These are phyloP conservation scores for Theobroma cacao DNA, from an alignment of 345 rosid genomes.

Conservation along the genomic window DNA sequence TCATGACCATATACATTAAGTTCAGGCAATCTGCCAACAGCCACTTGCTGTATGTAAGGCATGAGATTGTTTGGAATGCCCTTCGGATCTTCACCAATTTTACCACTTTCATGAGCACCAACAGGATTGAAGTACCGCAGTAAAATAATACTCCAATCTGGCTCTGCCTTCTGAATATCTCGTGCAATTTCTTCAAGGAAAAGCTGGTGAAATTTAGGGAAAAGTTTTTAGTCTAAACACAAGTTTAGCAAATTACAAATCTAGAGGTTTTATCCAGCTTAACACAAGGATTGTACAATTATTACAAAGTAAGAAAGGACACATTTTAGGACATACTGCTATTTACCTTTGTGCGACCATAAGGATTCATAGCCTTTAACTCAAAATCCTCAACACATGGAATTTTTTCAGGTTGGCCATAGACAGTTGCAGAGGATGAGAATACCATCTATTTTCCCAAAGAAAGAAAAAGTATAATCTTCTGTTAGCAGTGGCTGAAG, in stretches of 20 bases:
- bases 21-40: slow-evolving; percentile 88
- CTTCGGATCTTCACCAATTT: slow-evolving; percentile 93
- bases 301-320: neutral
- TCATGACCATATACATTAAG: slow-evolving; percentile 90
- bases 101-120: slow-evolving; percentile 94
- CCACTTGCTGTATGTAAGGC: slow-evolving; percentile 98
- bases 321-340: neutral
- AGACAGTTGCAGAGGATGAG: slow-evolving; percentile 97
- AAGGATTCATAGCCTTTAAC: slow-evolving; percentile 84
- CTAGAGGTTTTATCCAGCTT: neutral
- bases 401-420: slow-evolving; percentile 87
- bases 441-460: slow-evolving; percentile 62
- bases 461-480: neutral
- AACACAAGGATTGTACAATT: neutral
- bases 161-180: slow-evolving; percentile 81
- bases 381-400: slow-evolving; percentile 81
- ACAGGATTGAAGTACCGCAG: slow-evolving; percentile 95
- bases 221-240: neutral
- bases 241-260: neutral
- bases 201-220: slow-evolving; percentile 38
- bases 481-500: neutral
- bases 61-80: slow-evolving; percentile 92
- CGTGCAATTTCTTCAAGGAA: slow-evolving; percentile 90
- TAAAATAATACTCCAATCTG: slow-evolving; percentile 82
- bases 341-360: slow-evolving; percentile 88